Conservation (phyloP, 257 asterid species). For the Nicotiana undulata region DNA sequence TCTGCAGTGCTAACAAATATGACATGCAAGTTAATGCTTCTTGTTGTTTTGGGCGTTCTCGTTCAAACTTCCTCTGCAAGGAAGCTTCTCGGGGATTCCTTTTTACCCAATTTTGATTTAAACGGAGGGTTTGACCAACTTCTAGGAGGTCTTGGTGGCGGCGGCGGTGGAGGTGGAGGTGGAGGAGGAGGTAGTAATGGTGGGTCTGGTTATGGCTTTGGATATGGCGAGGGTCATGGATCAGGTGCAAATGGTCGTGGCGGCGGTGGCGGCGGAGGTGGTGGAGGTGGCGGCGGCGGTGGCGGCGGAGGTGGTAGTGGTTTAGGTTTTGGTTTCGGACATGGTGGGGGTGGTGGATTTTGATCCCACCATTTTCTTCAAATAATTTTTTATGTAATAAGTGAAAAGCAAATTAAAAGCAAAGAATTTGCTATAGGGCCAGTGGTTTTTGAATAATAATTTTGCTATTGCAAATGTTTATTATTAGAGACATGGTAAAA, state of each 20-base stretch:
- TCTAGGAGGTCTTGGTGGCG: background rate
- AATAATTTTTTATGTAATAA: background rate
- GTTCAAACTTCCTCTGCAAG: background rate
- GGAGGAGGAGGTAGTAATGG: background rate
- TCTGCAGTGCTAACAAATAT: background rate
- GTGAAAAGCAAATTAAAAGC: background rate
- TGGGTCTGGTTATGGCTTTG: background rate
- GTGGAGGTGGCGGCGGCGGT: background rate
- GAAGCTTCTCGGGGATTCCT: background rate
- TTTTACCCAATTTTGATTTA: background rate
- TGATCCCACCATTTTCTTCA: background rate
- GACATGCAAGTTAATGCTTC: background rate
- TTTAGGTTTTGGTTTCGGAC: background rate
- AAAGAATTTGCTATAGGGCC: background rate
- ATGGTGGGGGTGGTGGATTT: background rate
- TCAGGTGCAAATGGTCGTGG: background rate
- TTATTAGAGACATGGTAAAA: too few species aligned
- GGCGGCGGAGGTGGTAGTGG: background rate
- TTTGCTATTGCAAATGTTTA: background rate
- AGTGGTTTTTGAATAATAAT: background rate
- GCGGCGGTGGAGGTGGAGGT: accelerated
- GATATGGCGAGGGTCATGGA: background rate
- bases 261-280: background rate
- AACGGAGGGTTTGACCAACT: background rate
- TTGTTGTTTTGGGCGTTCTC: background rate